phyloP scores from a whole-genome alignment of 2,329 filamentous ascomycete species.

The Sphaceloma murrayae region DNA sequence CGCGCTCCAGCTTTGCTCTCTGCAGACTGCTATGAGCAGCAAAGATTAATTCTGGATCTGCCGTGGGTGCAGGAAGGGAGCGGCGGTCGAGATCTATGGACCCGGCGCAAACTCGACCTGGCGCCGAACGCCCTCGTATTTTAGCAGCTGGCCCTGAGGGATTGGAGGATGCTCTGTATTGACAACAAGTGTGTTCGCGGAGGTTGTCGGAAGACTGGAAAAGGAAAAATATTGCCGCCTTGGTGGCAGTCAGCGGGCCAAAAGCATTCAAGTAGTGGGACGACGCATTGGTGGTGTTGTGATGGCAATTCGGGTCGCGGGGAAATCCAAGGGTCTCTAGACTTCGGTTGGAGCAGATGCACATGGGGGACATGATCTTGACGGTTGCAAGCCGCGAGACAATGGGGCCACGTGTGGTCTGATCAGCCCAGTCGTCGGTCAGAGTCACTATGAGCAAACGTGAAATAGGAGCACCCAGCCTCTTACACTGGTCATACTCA shows the following conservation, averaged over 20 bases:
- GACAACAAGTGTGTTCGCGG: slow-evolving; percentile 4
- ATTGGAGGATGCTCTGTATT: not conserved
- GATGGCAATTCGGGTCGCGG: slow-evolving; percentile 10
- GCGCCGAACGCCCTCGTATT: no score
- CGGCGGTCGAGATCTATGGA: slow-evolving; percentile 10
- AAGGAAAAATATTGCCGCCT: slow-evolving; percentile 5
- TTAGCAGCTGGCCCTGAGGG: no score
- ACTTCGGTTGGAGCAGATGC: not conserved
- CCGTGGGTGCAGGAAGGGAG: not conserved
- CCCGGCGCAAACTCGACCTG: not conserved
- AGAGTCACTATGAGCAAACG: slow-evolving; percentile 5
- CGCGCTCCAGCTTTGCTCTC: not conserved
- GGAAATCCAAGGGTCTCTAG: slow-evolving; percentile 9
- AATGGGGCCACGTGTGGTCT: slow-evolving; percentile 9
- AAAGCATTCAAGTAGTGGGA: slow-evolving; percentile 4
- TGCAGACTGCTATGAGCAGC: not conserved
- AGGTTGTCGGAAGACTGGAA: not conserved
- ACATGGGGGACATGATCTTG: no score
- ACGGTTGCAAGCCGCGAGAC: no score
- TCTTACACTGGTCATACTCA: slow-evolving; percentile 10
- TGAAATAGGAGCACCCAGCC: no score
- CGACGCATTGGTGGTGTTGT: slow-evolving; percentile 10
- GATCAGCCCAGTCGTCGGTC: slow-evolving; percentile 4
- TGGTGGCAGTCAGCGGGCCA: slow-evolving; percentile 7
- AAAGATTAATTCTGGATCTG: not conserved